These are phyloP conservation scores for Leptographium procerum DNA, from an alignment of 2,329 filamentous ascomycete species.

Conservation along the genomic window DNA sequence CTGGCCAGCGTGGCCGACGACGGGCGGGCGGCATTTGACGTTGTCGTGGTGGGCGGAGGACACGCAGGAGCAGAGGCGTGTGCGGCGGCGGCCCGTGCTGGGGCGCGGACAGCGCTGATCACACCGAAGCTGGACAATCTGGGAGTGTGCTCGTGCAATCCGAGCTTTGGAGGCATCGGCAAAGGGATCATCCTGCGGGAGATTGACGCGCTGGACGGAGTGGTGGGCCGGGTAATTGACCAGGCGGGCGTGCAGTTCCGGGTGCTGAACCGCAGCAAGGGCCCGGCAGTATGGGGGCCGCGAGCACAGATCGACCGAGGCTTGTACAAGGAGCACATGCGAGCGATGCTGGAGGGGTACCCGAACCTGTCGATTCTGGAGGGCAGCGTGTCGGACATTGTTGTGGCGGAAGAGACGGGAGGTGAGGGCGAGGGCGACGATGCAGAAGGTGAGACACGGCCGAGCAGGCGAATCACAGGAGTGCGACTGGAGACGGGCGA, in stretches of 20 bases:
- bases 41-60: constrained; percentile 89
- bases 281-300: constrained; percentile 93
- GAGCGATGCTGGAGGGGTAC: constrained; percentile 68
- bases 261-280: constrained; percentile 77
- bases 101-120: constrained; percentile 78
- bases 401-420: constrained; percentile 33
- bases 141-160: constrained; percentile 92
- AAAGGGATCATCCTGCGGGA: constrained; percentile 95
- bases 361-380: constrained; percentile 69
- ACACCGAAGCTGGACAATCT: constrained; percentile 84
- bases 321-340: constrained; percentile 85
- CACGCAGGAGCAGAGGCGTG: constrained; percentile 93
- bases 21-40: constrained; percentile 54
- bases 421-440: constrained; percentile 19
- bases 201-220: constrained; percentile 85
- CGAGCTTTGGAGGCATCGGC: constrained; percentile 94
- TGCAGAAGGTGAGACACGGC: constrained; percentile 21
- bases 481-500: constrained; percentile 81
- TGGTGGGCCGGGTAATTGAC: constrained; percentile 81
- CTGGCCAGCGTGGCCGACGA: constrained; percentile 9
- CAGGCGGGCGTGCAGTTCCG: constrained; percentile 92
- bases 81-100: constrained; percentile 77
- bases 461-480: constrained; percentile 60
- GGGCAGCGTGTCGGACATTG: constrained; percentile 86
- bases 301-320: constrained; percentile 88